phyloP scores from a whole-genome alignment of 1,284 basidiomycete species.

The Rhodofomes roseus region DNA sequence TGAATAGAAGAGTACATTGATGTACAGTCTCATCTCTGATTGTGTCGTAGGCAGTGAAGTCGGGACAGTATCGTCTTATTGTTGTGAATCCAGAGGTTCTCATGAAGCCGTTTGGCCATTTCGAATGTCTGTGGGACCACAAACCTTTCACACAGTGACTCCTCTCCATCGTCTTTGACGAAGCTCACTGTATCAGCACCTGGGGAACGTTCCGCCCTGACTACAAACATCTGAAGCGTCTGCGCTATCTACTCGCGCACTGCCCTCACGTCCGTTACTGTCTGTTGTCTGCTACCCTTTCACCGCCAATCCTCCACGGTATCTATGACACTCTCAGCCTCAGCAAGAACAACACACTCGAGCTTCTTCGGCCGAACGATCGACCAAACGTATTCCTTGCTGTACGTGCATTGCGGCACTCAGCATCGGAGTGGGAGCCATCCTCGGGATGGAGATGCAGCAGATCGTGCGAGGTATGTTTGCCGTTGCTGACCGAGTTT shows the following conservation, averaged over 20 bases:
- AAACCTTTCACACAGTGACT: slow-evolving; percentile 21
- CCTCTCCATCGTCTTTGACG: slow-evolving; percentile 30
- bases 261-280: slow-evolving; percentile 25
- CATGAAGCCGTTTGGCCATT: slow-evolving; percentile 15
- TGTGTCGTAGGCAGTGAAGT: slow-evolving; percentile 24
- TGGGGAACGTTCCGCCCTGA: slow-evolving; percentile 32
- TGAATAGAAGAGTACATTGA: background rate
- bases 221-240: slow-evolving; percentile 22
- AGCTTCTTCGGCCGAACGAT: slow-evolving; percentile 26
- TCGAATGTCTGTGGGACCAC: slow-evolving; percentile 25
- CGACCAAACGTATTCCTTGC: slow-evolving; percentile 27
- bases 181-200: slow-evolving; percentile 33
- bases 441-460: background rate
- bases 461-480: background rate
- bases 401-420: slow-evolving; percentile 24
- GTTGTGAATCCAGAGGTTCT: slow-evolving; percentile 30
- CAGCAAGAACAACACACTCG: background rate
- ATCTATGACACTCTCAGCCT: slow-evolving; percentile 20
- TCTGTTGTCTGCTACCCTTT: slow-evolving; percentile 33
- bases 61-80: slow-evolving; percentile 25
- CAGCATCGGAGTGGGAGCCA: slow-evolving; percentile 8
- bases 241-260: slow-evolving; percentile 25
- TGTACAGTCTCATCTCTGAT: no score
- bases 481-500: background rate
- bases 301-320: slow-evolving; percentile 21